phyloP scores from a whole-genome alignment of 2,329 filamentous ascomycete genomes.

The Xylariaceae sp. region DNA sequence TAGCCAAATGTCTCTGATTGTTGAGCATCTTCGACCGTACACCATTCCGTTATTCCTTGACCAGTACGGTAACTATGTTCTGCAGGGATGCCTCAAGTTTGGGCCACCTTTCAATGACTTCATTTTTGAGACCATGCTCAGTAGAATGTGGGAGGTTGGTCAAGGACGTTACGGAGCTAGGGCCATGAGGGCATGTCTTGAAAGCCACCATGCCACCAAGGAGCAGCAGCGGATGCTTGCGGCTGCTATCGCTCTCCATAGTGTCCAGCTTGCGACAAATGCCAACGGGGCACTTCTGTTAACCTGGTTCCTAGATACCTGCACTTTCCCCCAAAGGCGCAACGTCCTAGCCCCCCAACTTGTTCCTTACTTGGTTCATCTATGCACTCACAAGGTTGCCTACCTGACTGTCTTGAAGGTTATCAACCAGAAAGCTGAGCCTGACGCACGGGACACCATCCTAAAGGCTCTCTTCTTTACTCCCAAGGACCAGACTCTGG shows the following conservation, averaged over 20 bases:
- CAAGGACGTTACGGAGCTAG: conserved; percentile 92
- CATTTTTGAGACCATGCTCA: conserved; percentile 96
- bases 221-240: conserved; percentile 94
- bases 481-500: conserved; percentile 75
- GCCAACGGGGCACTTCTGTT: conserved; percentile 89
- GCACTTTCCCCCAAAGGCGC: conserved; percentile 86
- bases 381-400: conserved; percentile 98
- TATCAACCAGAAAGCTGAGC: conserved; percentile 94
- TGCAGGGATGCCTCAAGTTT: conserved; percentile 94
- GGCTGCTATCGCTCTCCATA: conserved; percentile 90
- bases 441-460: conserved; percentile 84
- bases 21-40: conserved; percentile 78
- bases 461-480: conserved; percentile 91
- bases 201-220: conserved; percentile 91
- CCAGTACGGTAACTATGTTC: conserved; percentile 97
- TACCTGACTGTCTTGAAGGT: conserved; percentile 97
- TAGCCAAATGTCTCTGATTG: conserved; percentile 76
- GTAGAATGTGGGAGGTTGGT: conserved; percentile 84
- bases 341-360: conserved; percentile 88
- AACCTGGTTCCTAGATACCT: conserved; percentile 98
- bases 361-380: conserved; percentile 85
- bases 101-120: conserved; percentile 86
- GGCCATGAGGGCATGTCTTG: conserved; percentile 93
- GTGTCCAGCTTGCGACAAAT: conserved; percentile 92
- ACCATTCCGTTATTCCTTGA: conserved; percentile 90